Conservation (phyloP, 345 rosid genomes). For the Euphorbia tirucalli region DNA sequence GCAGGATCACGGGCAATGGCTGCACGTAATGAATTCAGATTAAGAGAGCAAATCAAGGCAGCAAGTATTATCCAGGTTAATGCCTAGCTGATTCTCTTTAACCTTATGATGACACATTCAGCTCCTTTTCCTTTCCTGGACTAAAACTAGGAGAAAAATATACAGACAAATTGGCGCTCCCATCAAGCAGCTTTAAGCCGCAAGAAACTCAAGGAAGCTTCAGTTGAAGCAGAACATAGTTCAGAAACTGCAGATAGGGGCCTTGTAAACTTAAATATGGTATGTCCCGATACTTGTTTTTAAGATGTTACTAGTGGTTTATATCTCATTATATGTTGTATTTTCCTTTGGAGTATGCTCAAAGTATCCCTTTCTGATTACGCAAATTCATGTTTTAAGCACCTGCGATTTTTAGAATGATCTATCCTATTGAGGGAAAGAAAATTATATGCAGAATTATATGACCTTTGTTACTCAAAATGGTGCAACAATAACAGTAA, state of each 20-base stretch:
- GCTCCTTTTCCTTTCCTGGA: constrained; percentile 16
- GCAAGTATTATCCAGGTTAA: constrained; percentile 61
- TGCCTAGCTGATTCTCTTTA: constrained; percentile 1
- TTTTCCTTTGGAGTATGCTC: neutral
- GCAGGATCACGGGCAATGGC: constrained; percentile 51
- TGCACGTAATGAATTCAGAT: constrained; percentile 44
- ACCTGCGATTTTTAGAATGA: too few relatives aligned
- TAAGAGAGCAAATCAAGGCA: constrained; percentile 38
- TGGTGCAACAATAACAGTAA: neutral
- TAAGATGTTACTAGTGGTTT: constrained; percentile 1
- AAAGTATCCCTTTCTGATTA: neutral
- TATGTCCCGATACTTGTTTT: constrained; percentile 22
- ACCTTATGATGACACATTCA: neutral
- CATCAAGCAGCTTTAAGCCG: constrained; percentile 44
- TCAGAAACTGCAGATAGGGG: constrained; percentile 37
- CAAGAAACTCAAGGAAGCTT: constrained; percentile 42
- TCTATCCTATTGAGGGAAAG: too few relatives aligned
- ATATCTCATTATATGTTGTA: neutral
- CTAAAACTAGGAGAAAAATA: constrained; percentile 18
- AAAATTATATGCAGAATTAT: neutral
- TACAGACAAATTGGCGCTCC: constrained; percentile 63
- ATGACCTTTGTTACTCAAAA: neutral
- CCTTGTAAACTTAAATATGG: constrained; percentile 33
- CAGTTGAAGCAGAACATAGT: constrained; percentile 41
- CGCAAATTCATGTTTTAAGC: neutral